Evolutionary conservation across 169 alveolate species (phyloP).

Genomic region (Plasmodium falciparum): DNA sequence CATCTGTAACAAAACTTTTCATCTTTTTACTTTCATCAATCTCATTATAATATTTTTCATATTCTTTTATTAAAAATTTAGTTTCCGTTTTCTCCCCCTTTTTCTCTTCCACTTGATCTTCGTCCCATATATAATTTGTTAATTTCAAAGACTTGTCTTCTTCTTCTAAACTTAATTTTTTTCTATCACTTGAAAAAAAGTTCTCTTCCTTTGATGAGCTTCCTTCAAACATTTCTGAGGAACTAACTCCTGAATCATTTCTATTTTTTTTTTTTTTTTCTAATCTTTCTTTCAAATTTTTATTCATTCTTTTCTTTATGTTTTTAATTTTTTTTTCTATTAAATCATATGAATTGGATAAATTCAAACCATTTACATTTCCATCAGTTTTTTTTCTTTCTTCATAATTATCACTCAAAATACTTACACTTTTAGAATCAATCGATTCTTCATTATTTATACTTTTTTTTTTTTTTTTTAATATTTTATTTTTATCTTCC

Average conservation of each 20-base stretch:
- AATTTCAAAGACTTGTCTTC: neutral
- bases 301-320: constrained; percentile 16
- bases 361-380: neutral
- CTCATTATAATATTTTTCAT: neutral
- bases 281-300: constrained; percentile 30
- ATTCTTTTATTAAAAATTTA: neutral
- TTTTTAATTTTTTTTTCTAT: constrained; percentile 16
- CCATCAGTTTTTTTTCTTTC: constrained; percentile 1
- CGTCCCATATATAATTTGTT: neutral
- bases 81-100: neutral
- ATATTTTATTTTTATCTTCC: neutral
- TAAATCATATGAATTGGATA: no score
- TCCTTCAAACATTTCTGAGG: neutral
- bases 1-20: neutral
- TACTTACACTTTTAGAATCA: neutral
- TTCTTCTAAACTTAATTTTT: neutral
- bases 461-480: neutral
- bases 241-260: constrained; percentile 3
- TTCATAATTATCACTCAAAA: neutral
- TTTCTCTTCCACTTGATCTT: neutral
- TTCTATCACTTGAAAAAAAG: neutral
- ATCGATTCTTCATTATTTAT: neutral
- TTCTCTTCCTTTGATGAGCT: neutral
- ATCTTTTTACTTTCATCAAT: neutral
- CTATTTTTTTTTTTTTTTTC: neutral